phyloP scores from a whole-genome alignment of 2,329 filamentous ascomycete species.

The Lasiodiplodia gonubiensis region DNA sequence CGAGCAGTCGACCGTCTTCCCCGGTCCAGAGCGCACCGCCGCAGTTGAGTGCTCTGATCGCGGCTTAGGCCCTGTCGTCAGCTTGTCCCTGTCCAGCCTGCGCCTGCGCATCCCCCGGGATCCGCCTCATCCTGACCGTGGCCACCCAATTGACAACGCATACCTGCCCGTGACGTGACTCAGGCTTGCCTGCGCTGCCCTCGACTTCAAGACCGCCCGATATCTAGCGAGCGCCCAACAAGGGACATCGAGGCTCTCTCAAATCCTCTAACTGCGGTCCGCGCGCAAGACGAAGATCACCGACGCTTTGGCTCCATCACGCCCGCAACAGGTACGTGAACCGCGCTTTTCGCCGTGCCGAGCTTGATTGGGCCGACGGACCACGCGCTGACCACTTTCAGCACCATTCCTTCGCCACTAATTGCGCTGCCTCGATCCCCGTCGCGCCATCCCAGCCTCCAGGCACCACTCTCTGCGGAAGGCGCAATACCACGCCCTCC shows the following conservation, averaged over 20 bases:
- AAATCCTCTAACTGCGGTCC: slow-evolving; percentile 33
- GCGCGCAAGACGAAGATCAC: slow-evolving; percentile 24
- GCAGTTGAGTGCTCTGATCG: slow-evolving; percentile 18
- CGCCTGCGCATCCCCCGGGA: slow-evolving; percentile 38
- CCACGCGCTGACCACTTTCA: slow-evolving; percentile 39
- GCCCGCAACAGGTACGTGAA: slow-evolving; percentile 32
- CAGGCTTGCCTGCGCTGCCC: slow-evolving; percentile 38
- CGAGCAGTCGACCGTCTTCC: slow-evolving; percentile 31
- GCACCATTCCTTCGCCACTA: slow-evolving; percentile 42
- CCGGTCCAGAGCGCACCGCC: slow-evolving; percentile 23
- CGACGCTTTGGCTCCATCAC: slow-evolving; percentile 32
- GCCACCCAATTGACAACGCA: slow-evolving; percentile 49
- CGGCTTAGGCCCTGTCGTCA: slow-evolving; percentile 24
- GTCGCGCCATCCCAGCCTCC: slow-evolving; percentile 38
- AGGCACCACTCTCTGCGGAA: slow-evolving; percentile 28
- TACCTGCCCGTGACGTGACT: slow-evolving; percentile 46
- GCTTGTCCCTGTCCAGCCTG: slow-evolving; percentile 37
- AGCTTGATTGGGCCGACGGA: slow-evolving; percentile 40
- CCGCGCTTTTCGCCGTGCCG: slow-evolving; percentile 28
- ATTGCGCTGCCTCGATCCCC: slow-evolving; percentile 34
- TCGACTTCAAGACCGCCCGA: slow-evolving; percentile 39
- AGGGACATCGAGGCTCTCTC: slow-evolving; percentile 35
- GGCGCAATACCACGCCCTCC: slow-evolving; percentile 30
- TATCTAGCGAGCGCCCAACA: slow-evolving; percentile 44
- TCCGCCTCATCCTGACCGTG: slow-evolving; percentile 47